Percentiles rank a stretch among this genome's conserved stretches.
Evolutionary conservation across 768 basidiomycete species (phyloP).

Genomic region (Lyophyllum shimeji): DNA sequence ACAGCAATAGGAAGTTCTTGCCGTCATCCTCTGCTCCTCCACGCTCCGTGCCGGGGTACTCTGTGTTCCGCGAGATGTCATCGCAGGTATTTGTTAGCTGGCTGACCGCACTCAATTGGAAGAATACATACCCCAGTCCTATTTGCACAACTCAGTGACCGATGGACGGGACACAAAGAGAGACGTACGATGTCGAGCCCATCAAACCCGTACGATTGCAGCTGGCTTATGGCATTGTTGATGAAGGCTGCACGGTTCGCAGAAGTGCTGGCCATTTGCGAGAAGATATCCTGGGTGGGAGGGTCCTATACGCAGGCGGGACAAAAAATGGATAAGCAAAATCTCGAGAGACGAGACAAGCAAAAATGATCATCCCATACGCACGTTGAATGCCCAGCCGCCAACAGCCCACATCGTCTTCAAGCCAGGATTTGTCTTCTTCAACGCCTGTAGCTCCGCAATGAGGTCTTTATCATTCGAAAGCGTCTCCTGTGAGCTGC

Average conservation of each 20-base stretch:
- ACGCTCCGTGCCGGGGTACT: background rate
- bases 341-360: too few species aligned
- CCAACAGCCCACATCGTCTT: background rate
- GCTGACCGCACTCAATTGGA: too few species aligned
- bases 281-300: background rate
- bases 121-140: background rate
- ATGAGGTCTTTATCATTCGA: constrained; percentile 9
- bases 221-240: background rate
- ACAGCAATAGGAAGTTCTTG: background rate
- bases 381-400: background rate
- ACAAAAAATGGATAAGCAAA: background rate
- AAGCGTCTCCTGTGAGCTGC: constrained; percentile 5
- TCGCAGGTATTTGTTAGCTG: too few species aligned
- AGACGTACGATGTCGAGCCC: background rate
- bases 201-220: background rate
- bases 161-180: background rate
- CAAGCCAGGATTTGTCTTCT: constrained; percentile 6
- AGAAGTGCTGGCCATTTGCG: background rate
- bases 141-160: background rate
- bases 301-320: background rate
- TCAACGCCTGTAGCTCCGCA: constrained; percentile 7
- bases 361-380: too few species aligned
- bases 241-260: background rate
- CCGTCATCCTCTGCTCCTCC: background rate
- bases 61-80: too few species aligned